A percentile compares a stretch with the other conserved stretches of the same genome.
These are phyloP conservation scores for Gnomoniopsis smithogilvyi DNA, from an alignment of 2,329 filamentous ascomycete genomes.

Conservation along the genomic window DNA sequence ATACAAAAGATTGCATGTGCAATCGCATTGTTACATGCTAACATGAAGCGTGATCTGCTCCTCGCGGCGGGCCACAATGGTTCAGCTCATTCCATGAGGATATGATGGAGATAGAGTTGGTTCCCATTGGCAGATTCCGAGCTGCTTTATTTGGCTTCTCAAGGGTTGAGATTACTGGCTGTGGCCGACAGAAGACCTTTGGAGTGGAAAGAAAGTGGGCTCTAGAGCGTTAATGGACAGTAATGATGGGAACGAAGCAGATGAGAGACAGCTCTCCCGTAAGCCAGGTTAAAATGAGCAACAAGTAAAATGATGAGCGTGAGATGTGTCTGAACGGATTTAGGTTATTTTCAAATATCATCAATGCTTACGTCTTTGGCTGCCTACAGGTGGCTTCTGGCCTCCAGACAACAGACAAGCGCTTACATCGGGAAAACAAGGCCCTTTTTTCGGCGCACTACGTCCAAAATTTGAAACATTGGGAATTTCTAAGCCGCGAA, in stretches of 20 bases:
- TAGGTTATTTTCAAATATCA: no score
- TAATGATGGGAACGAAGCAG: not conserved
- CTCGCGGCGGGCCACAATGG: constrained; percentile 27
- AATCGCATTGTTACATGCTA: constrained; percentile 41
- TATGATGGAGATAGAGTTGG: constrained; percentile 40
- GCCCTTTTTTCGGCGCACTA: no score
- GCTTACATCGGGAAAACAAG: no score
- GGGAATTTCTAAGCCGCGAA: no score
- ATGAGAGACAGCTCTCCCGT: no score
- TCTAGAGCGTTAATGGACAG: constrained; percentile 30
- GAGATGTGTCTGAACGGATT: not conserved
- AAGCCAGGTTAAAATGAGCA: no score
- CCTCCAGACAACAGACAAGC: no score
- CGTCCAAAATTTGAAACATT: no score
- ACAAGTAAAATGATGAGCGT: not conserved
- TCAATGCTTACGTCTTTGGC: no score
- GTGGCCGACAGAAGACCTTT: constrained; percentile 43
- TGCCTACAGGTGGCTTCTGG: no score
- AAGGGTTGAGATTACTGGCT: constrained; percentile 52
- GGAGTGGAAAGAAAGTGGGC: constrained; percentile 50
- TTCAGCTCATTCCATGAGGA: constrained; percentile 37
- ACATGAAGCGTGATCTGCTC: constrained; percentile 48
- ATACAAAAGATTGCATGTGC: constrained; percentile 39
- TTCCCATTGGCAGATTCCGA: constrained; percentile 44
- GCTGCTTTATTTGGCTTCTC: constrained; percentile 44